Conservation (phyloP, 2,329 filamentous ascomycete species). For the Aspergillus bombycis region DNA sequence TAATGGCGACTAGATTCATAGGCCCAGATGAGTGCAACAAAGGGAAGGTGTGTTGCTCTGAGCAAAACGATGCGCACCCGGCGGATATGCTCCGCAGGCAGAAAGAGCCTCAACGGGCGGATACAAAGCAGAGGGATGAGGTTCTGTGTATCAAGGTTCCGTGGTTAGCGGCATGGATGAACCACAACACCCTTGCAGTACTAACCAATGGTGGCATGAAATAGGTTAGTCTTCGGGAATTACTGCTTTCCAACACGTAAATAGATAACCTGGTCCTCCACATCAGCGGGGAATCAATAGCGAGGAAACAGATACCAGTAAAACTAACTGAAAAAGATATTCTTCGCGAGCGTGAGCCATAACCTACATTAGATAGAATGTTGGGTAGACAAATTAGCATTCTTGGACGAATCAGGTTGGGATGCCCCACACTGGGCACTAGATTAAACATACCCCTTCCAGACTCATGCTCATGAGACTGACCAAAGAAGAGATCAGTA, state of each 20-base stretch:
- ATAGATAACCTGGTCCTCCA: slow-evolving; percentile 40
- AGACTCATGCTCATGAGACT: slow-evolving; percentile 62
- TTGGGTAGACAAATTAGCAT: slow-evolving; percentile 14
- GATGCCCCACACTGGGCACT: slow-evolving; percentile 2
- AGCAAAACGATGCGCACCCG: slow-evolving; percentile 61
- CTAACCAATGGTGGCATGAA: slow-evolving; percentile 51
- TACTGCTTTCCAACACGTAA: slow-evolving; percentile 50
- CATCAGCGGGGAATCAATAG: slow-evolving; percentile 13
- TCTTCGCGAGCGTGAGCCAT: slow-evolving; percentile 65
- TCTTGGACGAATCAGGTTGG: slow-evolving; percentile 5
- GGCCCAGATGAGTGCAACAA: slow-evolving; percentile 60
- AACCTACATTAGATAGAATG: slow-evolving; percentile 46
- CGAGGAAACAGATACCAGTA: neutral
- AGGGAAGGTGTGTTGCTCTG: slow-evolving; percentile 61
- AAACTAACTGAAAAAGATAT: slow-evolving; percentile 60
- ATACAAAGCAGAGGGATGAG: slow-evolving; percentile 60
- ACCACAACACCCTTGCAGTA: slow-evolving; percentile 10
- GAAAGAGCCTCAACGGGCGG: slow-evolving; percentile 59
- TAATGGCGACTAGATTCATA: slow-evolving; percentile 50
- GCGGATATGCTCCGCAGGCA: slow-evolving; percentile 59
- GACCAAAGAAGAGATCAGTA: slow-evolving; percentile 63
- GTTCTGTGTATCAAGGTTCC: slow-evolving; percentile 48
- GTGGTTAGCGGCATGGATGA: slow-evolving; percentile 13
- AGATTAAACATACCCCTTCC: slow-evolving; percentile 48
- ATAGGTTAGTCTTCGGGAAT: slow-evolving; percentile 50